phyloP scores from a whole-genome alignment of 805 yeast species.

The Cyberlindnera xylosilytica region DNA sequence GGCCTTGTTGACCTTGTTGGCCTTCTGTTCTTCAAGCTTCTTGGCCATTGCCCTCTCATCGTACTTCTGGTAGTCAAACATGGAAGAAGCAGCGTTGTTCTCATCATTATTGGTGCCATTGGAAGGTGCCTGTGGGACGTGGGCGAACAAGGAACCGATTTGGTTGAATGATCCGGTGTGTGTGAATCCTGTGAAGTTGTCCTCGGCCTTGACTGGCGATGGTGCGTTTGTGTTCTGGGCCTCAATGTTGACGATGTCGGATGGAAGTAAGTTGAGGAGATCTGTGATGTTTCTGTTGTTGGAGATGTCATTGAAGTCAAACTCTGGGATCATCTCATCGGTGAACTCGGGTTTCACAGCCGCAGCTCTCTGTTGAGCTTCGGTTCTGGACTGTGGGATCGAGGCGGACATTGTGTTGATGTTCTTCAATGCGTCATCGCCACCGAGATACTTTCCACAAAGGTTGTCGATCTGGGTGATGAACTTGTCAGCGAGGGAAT shows the following conservation, averaged over 20 bases:
- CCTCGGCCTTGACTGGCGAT: constrained; percentile 8
- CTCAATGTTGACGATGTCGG: constrained; percentile 24
- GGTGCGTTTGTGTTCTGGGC: constrained; percentile 1
- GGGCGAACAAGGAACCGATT: constrained; percentile 8
- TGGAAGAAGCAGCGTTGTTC: not conserved
- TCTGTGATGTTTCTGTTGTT: constrained; percentile 21
- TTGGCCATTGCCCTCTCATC: constrained; percentile 7
- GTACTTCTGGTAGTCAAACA: not conserved
- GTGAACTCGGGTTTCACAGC: constrained; percentile 4
- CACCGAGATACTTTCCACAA: constrained; percentile 30
- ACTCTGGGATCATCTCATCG: constrained; percentile 21
- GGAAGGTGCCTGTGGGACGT: constrained; percentile 4
- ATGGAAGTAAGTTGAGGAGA: constrained; percentile 22
- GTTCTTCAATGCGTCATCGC: constrained; percentile 5
- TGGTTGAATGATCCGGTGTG: constrained; percentile 6
- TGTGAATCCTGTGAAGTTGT: constrained; percentile 2
- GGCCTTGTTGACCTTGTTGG: too few species aligned
- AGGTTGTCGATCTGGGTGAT: constrained; percentile 44
- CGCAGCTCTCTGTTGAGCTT: not conserved
- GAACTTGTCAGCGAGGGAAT: constrained; percentile 44
- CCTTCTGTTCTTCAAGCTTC: constrained; percentile 5
- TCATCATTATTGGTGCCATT: too few species aligned
- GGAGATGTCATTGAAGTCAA: constrained; percentile 27
- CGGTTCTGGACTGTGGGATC: constrained; percentile 3
- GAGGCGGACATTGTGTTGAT: constrained; percentile 12